A percentile compares a stretch with the other conserved stretches of the same genome.
These are phyloP conservation scores for Bimuria novae-zelandiae DNA, from an alignment of 2,329 filamentous ascomycete species.

Conservation along the genomic window DNA sequence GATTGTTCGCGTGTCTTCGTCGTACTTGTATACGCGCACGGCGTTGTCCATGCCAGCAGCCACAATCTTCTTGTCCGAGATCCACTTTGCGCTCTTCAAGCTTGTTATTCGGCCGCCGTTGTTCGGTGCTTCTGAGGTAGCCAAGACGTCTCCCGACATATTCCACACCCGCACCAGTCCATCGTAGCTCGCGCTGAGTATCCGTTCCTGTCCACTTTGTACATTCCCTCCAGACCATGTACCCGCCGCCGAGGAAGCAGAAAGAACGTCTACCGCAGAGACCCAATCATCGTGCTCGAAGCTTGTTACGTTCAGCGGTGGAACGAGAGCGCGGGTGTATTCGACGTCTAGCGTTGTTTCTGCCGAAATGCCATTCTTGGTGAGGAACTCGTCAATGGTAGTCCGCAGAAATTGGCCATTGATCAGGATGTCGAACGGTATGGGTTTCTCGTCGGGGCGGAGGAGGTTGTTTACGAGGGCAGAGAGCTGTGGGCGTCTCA, in stretches of 20 bases:
- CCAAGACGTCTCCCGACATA: slow-evolving; percentile 80
- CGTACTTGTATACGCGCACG: slow-evolving; percentile 87
- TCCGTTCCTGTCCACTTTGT: slow-evolving; percentile 65
- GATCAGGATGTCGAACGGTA: slow-evolving; percentile 92
- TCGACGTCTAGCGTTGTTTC: slow-evolving; percentile 88
- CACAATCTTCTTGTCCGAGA: slow-evolving; percentile 76
- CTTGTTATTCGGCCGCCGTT: slow-evolving; percentile 70
- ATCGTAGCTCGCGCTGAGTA: slow-evolving; percentile 94
- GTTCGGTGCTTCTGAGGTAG: slow-evolving; percentile 69
- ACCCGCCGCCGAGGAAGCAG: slow-evolving; percentile 65
- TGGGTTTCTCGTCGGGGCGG: slow-evolving; percentile 61
- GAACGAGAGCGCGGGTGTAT: slow-evolving; percentile 89
- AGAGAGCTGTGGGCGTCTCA: slow-evolving; percentile 54
- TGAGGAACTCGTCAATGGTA: slow-evolving; percentile 88
- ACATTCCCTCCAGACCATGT: slow-evolving; percentile 58
- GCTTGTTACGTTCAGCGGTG: slow-evolving; percentile 84
- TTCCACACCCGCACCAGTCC: slow-evolving; percentile 87
- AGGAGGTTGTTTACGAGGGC: slow-evolving; percentile 67
- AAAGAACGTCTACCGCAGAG: slow-evolving; percentile 81
- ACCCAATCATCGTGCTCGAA: slow-evolving; percentile 99
- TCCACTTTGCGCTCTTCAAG: slow-evolving; percentile 79
- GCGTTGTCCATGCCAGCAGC: slow-evolving; percentile 85
- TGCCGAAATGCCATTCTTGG: slow-evolving; percentile 81
- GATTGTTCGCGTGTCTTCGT: slow-evolving; percentile 66
- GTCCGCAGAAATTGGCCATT: slow-evolving; percentile 91